These are phyloP conservation scores for Apiotrichum akiyoshidainum DNA, from an alignment of 1,284 basidiomycete genomes.

Conservation along the genomic window DNA sequence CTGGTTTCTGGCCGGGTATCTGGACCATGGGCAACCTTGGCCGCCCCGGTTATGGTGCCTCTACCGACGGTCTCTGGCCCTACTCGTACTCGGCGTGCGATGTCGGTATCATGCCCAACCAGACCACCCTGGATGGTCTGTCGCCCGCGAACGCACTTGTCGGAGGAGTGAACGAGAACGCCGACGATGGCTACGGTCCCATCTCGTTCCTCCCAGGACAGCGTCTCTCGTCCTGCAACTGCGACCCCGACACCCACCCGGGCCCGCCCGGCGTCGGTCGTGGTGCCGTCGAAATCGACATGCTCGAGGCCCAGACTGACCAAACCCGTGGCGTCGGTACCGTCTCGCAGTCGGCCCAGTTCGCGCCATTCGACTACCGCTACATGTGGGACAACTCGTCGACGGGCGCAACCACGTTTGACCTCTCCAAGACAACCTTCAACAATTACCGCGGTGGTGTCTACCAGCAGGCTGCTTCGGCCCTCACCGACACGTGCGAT, in stretches of 20 bases:
- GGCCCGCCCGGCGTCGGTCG: slow-evolving; percentile 60
- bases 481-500: slow-evolving; percentile 55
- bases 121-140: slow-evolving; percentile 44
- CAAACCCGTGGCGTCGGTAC: slow-evolving; percentile 16
- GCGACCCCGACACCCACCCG: slow-evolving; percentile 59
- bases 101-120: slow-evolving; percentile 29
- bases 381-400: slow-evolving; percentile 62
- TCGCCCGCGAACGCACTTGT: slow-evolving; percentile 46
- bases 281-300: slow-evolving; percentile 64
- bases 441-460: slow-evolving; percentile 73
- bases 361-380: slow-evolving; percentile 60
- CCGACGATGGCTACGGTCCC: slow-evolving; percentile 7
- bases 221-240: slow-evolving; percentile 56
- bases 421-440: slow-evolving; percentile 56
- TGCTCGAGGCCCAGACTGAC: slow-evolving; percentile 60
- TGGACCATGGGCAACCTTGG: slow-evolving; percentile 54
- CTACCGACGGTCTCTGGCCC: slow-evolving; percentile 71
- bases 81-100: slow-evolving; percentile 49
- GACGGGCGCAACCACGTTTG: slow-evolving; percentile 42
- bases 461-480: slow-evolving; percentile 75
- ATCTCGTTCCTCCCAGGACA: slow-evolving; percentile 54
- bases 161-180: slow-evolving; percentile 29
- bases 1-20: slow-evolving; percentile 56
- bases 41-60: slow-evolving; percentile 57
- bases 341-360: slow-evolving; percentile 35